A percentile compares a stretch with the other conserved stretches of the same genome.
Evolutionary conservation across 768 basidiomycete species (phyloP).

Genomic region (Boletus eberwhitei): DNA sequence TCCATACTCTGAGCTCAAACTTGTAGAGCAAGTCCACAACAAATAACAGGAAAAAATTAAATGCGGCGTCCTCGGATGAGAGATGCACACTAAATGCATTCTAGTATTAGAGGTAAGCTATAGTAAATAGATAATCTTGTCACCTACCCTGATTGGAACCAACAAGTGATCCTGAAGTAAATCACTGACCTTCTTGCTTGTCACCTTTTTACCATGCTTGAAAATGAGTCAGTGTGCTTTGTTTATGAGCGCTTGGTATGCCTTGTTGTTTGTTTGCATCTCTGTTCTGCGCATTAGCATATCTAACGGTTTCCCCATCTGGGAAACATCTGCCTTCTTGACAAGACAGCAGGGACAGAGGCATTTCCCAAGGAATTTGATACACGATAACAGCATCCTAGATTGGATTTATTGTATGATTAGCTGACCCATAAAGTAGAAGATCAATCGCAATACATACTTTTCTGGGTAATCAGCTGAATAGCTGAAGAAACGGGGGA

Average conservation of each 20-base stretch:
- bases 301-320: not conserved
- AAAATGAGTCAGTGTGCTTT: not conserved
- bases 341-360: not conserved
- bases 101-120: no score
- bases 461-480: not conserved
- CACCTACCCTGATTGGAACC: not conserved
- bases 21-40: not conserved
- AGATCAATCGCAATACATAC: not conserved
- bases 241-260: accelerated
- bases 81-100: not conserved
- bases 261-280: not conserved
- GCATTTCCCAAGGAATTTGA: constrained; percentile 4
- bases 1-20: constrained; percentile 2
- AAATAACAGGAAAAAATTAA: no score
- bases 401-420: not conserved
- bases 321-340: not conserved
- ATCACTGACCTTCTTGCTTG: not conserved
- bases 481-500: no score
- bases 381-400: not conserved
- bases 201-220: not conserved
- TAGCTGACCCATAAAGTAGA: not conserved
- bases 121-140: no score
- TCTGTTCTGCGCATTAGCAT: not conserved
- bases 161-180: not conserved
- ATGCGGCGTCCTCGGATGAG: not conserved